Percentiles rank a stretch among this genome's conserved stretches.
Evolutionary conservation across 2,329 filamentous ascomycete species (phyloP).

Genomic region (Phialocephala sp.): DNA sequence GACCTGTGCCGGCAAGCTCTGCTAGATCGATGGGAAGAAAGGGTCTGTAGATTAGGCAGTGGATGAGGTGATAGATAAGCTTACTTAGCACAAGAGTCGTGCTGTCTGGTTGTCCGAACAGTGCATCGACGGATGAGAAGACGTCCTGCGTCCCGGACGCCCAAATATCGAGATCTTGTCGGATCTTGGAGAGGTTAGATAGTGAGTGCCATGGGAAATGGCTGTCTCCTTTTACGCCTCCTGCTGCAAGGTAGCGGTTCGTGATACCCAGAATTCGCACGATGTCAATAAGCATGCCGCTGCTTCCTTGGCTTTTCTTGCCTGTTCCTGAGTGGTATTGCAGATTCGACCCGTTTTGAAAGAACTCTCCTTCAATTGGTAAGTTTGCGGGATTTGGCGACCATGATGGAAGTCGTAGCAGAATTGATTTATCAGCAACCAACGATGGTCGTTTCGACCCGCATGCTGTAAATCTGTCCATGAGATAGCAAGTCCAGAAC

Average conservation of each 20-base stretch:
- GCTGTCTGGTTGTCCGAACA: slow-evolving; percentile 80
- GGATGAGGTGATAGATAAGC: slow-evolving; percentile 83
- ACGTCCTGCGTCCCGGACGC: slow-evolving; percentile 80
- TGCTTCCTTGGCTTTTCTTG: slow-evolving; percentile 76
- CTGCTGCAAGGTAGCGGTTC: slow-evolving; percentile 82
- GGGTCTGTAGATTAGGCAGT: slow-evolving; percentile 85
- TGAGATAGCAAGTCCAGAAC: slow-evolving; percentile 88
- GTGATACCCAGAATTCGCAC: slow-evolving; percentile 81
- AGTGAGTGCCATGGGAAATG: slow-evolving; percentile 91
- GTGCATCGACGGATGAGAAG: slow-evolving; percentile 74
- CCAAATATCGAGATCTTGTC: slow-evolving; percentile 85
- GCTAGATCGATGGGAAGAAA: slow-evolving; percentile 85
- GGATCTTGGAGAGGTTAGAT: slow-evolving; percentile 84
- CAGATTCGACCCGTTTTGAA: slow-evolving; percentile 78
- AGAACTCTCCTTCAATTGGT: slow-evolving; percentile 78
- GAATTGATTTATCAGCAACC: slow-evolving; percentile 76
- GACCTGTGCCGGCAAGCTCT: slow-evolving; percentile 78
- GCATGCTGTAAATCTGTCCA: slow-evolving; percentile 82
- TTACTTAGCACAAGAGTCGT: slow-evolving; percentile 83
- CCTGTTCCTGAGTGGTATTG: slow-evolving; percentile 73
- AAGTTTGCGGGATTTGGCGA: slow-evolving; percentile 64
- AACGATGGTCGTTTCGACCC: slow-evolving; percentile 84
- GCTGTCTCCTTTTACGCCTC: slow-evolving; percentile 86
- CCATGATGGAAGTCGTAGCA: slow-evolving; percentile 78
- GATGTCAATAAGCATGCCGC: slow-evolving; percentile 84